Evolutionary conservation across 2,329 filamentous ascomycete species (phyloP), one percentile per base, ranked within the genome.

Genomic region (Boeremia lycopersici): DNA sequence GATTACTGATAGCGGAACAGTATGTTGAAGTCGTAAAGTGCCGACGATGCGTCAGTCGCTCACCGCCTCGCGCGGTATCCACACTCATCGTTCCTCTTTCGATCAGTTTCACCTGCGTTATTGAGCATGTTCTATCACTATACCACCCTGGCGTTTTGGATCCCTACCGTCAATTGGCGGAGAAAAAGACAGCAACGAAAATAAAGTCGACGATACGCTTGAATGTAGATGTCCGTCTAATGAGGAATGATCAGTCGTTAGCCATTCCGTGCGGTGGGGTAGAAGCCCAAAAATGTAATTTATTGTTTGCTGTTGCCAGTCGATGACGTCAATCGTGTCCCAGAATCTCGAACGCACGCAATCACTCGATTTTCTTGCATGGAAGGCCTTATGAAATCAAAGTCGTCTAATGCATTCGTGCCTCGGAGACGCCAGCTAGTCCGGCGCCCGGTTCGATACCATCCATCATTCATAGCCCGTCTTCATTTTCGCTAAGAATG

Each of bases 361-460:
- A 43, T 43, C 36, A 42, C 35, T 33, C 2, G 2, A 6, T 42
- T 23, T n/a, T 29, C n/a, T 19, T 23, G 26, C 31, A 51, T 3
- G 35, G 48, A 51, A 54, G 46, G 17, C 13, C 35, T 34, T 29
- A 19, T 50, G 38, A 50, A 35, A 50, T 41, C 36, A 53, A 39
- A 57, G 31, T 56, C 53, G 60, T 71, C 66, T 71, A 70, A 61
- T 55, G 67, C 63, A 55, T 62, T 65, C 63, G 61, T 65, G 68
- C 61, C 57, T 63, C 48, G 61, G 64, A 62, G 59, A 62, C 64
- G 64, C 69, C 64, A 62, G 70, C 71, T 73, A 73, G 34, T 67
- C 70, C 65, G 60, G 67, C 68, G 63, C 56, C 57, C 63, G 58
- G 48, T 53, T 61, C 53, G 55, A 64, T 60, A 61, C 61, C 44